Evolutionary conservation across 2,329 filamentous ascomycete genomes (phyloP).

Genomic region (Teratosphaeria epicoccoides): DNA sequence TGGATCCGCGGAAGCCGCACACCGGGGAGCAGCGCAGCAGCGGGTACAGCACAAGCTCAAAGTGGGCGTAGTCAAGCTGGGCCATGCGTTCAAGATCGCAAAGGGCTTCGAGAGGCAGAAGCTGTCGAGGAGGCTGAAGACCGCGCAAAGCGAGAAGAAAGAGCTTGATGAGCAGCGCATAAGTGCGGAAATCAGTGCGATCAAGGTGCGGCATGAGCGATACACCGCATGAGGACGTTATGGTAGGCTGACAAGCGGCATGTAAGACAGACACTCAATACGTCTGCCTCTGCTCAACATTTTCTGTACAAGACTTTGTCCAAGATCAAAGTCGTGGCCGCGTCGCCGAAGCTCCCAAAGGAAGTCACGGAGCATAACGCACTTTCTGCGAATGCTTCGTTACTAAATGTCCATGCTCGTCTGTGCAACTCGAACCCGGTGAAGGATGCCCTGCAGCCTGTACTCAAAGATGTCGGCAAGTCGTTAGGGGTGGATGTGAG

Average conservation of each 20-base stretch:
- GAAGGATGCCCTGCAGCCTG: conserved; percentile 41
- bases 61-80: conserved; percentile 49
- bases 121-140: conserved; percentile 51
- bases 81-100: conserved; percentile 57
- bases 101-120: conserved; percentile 73
- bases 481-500: conserved; percentile 26
- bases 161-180: conserved; percentile 45
- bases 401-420: conserved; percentile 48
- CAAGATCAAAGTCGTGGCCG: conserved; percentile 47
- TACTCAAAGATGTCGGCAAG: conserved; percentile 32
- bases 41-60: conserved; percentile 45
- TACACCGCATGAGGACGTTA: not conserved
- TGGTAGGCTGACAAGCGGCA: conserved; percentile 4
- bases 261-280: conserved; percentile 37
- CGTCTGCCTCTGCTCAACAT: conserved; percentile 39
- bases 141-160: conserved; percentile 37
- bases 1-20: conserved; percentile 17
- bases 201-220: conserved; percentile 39
- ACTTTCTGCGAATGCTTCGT: conserved; percentile 33
- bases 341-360: conserved; percentile 37
- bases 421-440: conserved; percentile 51
- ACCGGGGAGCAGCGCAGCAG: conserved; percentile 20
- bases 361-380: conserved; percentile 30
- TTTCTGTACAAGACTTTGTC: conserved; percentile 47
- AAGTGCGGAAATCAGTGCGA: conserved; percentile 49